Evolutionary conservation across 1,284 basidiomycete species (phyloP).

Genomic region (Coniferiporia weirii): DNA sequence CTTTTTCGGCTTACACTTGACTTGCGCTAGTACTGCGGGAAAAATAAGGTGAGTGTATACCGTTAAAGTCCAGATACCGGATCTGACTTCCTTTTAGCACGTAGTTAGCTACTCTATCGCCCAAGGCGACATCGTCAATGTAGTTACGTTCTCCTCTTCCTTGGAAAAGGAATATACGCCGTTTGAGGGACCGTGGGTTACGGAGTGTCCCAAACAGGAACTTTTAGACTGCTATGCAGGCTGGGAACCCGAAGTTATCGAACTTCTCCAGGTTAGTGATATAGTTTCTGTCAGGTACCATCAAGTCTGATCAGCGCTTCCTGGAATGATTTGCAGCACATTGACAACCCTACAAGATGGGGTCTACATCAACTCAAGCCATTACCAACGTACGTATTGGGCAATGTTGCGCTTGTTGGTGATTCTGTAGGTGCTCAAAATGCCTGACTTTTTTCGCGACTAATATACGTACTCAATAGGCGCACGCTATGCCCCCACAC

Average conservation of each 20-base stretch:
- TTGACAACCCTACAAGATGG: constrained; percentile 20
- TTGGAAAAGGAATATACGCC: constrained; percentile 36
- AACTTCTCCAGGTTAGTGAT: constrained; percentile 37
- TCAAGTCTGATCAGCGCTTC: neutral
- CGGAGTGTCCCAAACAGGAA: constrained; percentile 31
- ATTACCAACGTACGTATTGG: constrained; percentile 12
- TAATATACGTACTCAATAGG: constrained; percentile 20
- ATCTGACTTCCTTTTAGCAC: constrained; percentile 29
- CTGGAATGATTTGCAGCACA: constrained; percentile 6
- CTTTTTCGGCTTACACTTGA: neutral
- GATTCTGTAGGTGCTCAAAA: constrained; percentile 11
- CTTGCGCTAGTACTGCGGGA: constrained; percentile 35
- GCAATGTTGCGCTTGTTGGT: constrained; percentile 18
- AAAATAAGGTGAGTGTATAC: constrained; percentile 32
- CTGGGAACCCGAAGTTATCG: constrained; percentile 45
- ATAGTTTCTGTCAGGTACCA: neutral
- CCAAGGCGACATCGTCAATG: constrained; percentile 41
- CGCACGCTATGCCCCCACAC: constrained; percentile 36
- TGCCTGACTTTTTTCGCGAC: neutral
- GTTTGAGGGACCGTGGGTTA: constrained; percentile 41
- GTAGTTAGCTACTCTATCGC: constrained; percentile 45
- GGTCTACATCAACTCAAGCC: constrained; percentile 13
- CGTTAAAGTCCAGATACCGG: constrained; percentile 8
- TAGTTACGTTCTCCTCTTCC: constrained; percentile 40
- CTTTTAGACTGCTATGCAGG: constrained; percentile 32